Evolutionary conservation across 2,329 filamentous ascomycete species (phyloP), one percentile per base, ranked within the genome.

Genomic region (Juglanconis oblonga): DNA sequence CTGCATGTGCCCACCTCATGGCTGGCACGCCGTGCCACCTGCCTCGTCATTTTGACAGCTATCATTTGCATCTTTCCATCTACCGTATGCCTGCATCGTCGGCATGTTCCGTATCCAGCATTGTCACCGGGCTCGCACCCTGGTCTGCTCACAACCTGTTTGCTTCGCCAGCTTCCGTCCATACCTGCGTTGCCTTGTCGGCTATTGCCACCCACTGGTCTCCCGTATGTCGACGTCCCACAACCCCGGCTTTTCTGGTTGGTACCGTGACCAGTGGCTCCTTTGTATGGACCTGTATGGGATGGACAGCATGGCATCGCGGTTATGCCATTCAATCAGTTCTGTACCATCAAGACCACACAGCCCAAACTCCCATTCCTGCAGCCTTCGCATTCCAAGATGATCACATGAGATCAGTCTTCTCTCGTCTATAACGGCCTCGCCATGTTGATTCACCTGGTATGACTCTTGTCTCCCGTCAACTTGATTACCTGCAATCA

Each of bases 381-480:
- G 45, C 29, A 36, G n/a, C 38, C 11, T 10, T 31, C 10, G 29
- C 35, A n/a, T 44, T 14, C 29, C 50, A 35, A 52, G 13, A 42
- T 51, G 32, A 40, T 50, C 40, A 38, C 35, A 51, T 49, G 50
- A 55, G 57, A 52, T 48, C 47, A 48, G 40, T 38, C 29, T 36
- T 36, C 32, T 10, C 45, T 53, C 55, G 48, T 48, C 57, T 40
- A 32, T 54, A 36, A 29, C 35, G 44, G 35, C 9, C 36, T 54
- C 54, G 55, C 49, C 48, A 32, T 49, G 45, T 11, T 58, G 57
- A 52, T 55, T 62, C 61, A 62, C 57, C 24, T 40, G 42, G 50
- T 54, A 57, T 55, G 47, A 63, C 45, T 58, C 61, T 61, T 60
- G 61, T 63, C 51, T 58, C 38, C 54, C 54, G 31, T 52, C 58